phyloP scores from a whole-genome alignment of 2,329 filamentous ascomycete genomes.

The Xylaria sp. region DNA sequence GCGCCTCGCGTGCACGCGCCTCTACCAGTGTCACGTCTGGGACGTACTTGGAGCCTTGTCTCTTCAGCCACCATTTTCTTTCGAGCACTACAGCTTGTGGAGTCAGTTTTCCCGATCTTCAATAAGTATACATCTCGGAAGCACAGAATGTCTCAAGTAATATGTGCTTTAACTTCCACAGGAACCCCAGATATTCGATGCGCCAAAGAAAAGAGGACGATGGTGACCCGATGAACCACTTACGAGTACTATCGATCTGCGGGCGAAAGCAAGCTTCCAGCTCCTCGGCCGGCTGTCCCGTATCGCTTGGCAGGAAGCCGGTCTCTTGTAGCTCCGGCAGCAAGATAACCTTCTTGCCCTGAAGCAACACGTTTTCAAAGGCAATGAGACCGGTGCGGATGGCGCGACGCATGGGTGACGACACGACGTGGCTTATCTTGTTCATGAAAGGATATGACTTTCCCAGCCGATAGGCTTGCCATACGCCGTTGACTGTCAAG shows the following conservation, averaged over 20 bases:
- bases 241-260: constrained; percentile 57
- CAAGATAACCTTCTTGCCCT: constrained; percentile 64
- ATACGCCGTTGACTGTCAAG: constrained; percentile 75
- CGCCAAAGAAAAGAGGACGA: not conserved
- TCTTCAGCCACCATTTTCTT: constrained; percentile 77
- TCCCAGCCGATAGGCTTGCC: constrained; percentile 74
- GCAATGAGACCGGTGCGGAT: constrained; percentile 77
- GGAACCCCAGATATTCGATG: not conserved
- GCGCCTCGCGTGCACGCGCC: constrained; percentile 66
- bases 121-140: not conserved
- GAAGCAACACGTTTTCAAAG: constrained; percentile 67
- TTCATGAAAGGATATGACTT: constrained; percentile 70
- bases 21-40: constrained; percentile 64
- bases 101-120: not conserved
- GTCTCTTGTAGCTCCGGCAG: constrained; percentile 84
- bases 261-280: constrained; percentile 65
- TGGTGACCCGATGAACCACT: not conserved
- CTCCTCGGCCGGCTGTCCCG: constrained; percentile 66
- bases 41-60: constrained; percentile 54
- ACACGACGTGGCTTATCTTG: constrained; percentile 73
- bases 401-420: constrained; percentile 82
- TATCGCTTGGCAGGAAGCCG: constrained; percentile 77
- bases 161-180: not conserved
- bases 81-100: constrained; percentile 57
- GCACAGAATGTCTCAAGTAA: not conserved